Evolutionary conservation across 1,284 basidiomycete genomes (phyloP), one percentile per base, ranked within the genome.

Genomic region (Schizophyllum amplum): DNA sequence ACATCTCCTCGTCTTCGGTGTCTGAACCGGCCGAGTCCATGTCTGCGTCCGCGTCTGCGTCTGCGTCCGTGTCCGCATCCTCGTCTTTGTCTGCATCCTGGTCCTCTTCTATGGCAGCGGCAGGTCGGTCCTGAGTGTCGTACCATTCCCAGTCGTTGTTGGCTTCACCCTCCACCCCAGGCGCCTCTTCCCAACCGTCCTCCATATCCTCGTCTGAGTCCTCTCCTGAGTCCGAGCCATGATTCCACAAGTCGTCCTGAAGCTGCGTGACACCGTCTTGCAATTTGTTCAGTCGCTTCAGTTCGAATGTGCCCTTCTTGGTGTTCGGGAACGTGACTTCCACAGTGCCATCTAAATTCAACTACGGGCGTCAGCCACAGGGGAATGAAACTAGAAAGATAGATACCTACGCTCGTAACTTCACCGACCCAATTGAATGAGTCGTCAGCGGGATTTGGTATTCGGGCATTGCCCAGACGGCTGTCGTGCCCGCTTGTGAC

Each of bases 251-350:
- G 65, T 78, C 77, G 55, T 92, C 79, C 69, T 92, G 86, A 60
- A 94, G 77, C 69, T 93, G 81, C 60, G 94, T 83, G 53, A 87
- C 72, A 61, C 87, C 78, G 66, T 92, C 83, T 62, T 89, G 83
- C 24, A 92, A 68, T 63, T 83, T 78, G 15, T 88, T 91, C 50
- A 92, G 68, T 33, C 84, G 78, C 59, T 83, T 75, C 52, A 92
- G 66, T 15, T 86, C 81, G 55, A 87, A 81, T 17, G 74, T 66
- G 9, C 69, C 68, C 6, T 72, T 67, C 7, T 72, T 68, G 51
- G 69, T 71, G 64, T 86, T 81, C 17, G 86, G 82, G 55, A 87
- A 77, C 47, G 79, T 79, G 46, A 92, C 77, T 64, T 86, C 80
- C 20, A 88, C 77, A 2, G 76, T 78, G 15, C 90, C 89, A 59